These are phyloP conservation scores for Paecilomyces sp. DNA, from an alignment of 2,329 filamentous ascomycete species.

Conservation along the genomic window DNA sequence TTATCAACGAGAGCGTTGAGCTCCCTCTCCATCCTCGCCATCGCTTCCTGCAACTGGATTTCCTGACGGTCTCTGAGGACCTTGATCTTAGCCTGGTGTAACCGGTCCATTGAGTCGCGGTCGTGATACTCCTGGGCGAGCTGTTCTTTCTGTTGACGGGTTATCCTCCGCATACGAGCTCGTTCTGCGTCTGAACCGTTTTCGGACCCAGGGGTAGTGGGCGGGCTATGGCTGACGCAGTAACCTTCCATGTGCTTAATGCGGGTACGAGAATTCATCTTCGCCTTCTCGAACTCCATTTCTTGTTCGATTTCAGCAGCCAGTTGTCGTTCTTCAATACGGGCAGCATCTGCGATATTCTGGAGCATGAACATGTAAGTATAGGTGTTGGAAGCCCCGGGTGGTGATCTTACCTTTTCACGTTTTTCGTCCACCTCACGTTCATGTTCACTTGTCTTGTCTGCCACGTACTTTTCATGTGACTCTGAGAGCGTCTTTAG, in stretches of 20 bases:
- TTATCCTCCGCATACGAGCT: conserved; percentile 26
- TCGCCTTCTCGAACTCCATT: conserved; percentile 37
- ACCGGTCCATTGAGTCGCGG: conserved; percentile 35
- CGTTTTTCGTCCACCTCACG: conserved; percentile 27
- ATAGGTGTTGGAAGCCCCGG: not conserved
- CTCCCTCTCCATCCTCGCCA: conserved; percentile 32
- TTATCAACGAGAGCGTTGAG: conserved; percentile 25
- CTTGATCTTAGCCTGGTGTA: conserved; percentile 39
- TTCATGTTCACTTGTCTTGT: conserved; percentile 22
- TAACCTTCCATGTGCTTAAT: conserved; percentile 44
- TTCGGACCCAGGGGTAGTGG: conserved; percentile 16
- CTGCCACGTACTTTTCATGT: conserved; percentile 23
- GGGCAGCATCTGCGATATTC: conserved; percentile 27
- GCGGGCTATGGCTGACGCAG: conserved; percentile 33
- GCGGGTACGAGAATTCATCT: conserved; percentile 34
- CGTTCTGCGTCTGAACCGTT: conserved; percentile 12
- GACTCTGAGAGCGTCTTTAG: conserved; percentile 20
- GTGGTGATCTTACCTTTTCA: conserved; percentile 24
- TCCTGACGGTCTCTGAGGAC: conserved; percentile 41
- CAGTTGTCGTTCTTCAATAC: conserved; percentile 38
- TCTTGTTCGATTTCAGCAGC: conserved; percentile 38
- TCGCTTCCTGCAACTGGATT: conserved; percentile 30
- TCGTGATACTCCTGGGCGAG: conserved; percentile 38
- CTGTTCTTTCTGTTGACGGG: conserved; percentile 35
- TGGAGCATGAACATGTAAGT: conserved; percentile 8